Percentiles rank a stretch among this genome's conserved stretches.
phyloP scores from a whole-genome alignment of 805 yeast genomes.

The Zygoascus tannicola region DNA sequence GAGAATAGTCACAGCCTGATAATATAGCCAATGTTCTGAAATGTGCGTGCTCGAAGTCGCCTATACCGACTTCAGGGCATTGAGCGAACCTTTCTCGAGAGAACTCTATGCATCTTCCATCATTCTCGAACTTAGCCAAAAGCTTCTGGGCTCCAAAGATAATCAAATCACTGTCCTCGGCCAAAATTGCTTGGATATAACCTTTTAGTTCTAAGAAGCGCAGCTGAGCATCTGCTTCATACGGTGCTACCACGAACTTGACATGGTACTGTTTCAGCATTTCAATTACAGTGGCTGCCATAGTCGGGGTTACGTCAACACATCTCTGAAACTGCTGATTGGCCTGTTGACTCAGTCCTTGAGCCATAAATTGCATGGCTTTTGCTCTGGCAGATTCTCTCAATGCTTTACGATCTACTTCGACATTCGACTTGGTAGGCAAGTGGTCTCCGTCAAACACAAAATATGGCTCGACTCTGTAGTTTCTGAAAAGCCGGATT shows the following conservation, averaged over 20 bases:
- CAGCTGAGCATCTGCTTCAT: conserved; percentile 97
- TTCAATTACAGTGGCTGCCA: conserved; percentile 81
- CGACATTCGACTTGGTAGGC: conserved; percentile 71
- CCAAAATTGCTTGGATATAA: conserved; percentile 70
- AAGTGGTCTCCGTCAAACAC: conserved; percentile 91
- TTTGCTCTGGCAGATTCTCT: conserved; percentile 49
- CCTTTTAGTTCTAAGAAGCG: conserved; percentile 75
- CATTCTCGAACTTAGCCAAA: conserved; percentile 73
- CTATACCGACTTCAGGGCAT: conserved; percentile 41
- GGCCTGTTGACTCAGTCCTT: conserved; percentile 54
- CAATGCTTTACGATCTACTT: conserved; percentile 46
- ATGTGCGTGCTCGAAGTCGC: conserved; percentile 44
- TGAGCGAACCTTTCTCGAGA: conserved; percentile 43
- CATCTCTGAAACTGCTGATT: conserved; percentile 64
- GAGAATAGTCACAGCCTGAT: conserved; percentile 95
- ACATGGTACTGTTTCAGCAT: conserved; percentile 43
- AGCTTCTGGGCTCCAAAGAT: conserved; percentile 74
- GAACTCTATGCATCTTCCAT: conserved; percentile 61
- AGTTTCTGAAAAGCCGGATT: conserved; percentile 53
- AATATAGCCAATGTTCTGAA: conserved; percentile 70
- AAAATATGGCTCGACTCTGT: conserved; percentile 70
- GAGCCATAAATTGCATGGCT: conserved; percentile 39
- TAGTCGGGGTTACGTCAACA: conserved; percentile 78
- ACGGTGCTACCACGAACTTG: conserved; percentile 86
- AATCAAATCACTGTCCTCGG: conserved; percentile 90